Conservation (phyloP, 805 yeast genomes). For the Yamadazyma paraphyllophila region DNA sequence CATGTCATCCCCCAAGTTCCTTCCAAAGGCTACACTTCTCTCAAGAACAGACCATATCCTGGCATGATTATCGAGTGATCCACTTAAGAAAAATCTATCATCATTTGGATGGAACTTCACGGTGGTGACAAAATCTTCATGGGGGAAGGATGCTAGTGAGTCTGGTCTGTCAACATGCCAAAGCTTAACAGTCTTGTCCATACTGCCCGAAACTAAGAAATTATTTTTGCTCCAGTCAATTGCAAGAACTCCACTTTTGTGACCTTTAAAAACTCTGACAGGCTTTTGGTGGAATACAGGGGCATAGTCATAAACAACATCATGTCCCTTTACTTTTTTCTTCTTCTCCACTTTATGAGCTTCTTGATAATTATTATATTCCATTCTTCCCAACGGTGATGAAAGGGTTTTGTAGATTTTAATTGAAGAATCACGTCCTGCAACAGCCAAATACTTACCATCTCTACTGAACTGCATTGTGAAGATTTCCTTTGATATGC, state of each 20-base stretch:
- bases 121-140: constrained; percentile 80
- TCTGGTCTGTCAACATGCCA: constrained; percentile 78
- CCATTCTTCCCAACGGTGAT: constrained; percentile 66
- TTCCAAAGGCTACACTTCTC: constrained; percentile 51
- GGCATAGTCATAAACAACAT: constrained; percentile 46
- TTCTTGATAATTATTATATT: constrained; percentile 26
- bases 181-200: constrained; percentile 77
- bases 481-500: constrained; percentile 55
- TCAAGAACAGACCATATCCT: constrained; percentile 88
- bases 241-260: constrained; percentile 66
- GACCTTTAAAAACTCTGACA: constrained; percentile 58
- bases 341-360: constrained; percentile 6
- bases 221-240: constrained; percentile 87
- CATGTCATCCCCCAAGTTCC: constrained; percentile 56
- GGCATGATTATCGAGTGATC: constrained; percentile 72
- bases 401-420: constrained; percentile 79
- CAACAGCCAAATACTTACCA: constrained; percentile 81
- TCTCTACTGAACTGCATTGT: constrained; percentile 70
- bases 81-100: constrained; percentile 81
- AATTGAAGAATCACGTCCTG: constrained; percentile 71
- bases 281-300: constrained; percentile 79
- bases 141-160: constrained; percentile 63
- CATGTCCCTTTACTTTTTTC: constrained; percentile 15
- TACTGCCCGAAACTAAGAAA: constrained; percentile 74
- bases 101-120: constrained; percentile 81